A percentile compares a stretch with the other conserved stretches of the same genome.
Evolutionary conservation across 441 rosid species (phyloP).

Genomic region (Lagerstroemia fauriei): DNA sequence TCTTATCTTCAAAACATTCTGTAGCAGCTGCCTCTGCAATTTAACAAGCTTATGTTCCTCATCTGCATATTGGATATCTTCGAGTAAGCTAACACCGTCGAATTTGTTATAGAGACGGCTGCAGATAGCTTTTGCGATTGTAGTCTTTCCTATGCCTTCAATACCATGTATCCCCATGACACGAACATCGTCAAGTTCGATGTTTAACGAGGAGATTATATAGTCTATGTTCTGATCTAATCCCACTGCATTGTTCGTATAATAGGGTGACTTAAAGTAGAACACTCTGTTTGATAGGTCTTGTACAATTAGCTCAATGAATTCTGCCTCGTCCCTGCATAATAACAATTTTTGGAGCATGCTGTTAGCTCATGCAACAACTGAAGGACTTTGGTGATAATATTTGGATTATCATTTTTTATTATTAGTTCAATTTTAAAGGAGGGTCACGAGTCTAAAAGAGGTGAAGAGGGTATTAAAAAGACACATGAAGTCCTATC

Average conservation of each 20-base stretch:
- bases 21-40: background rate
- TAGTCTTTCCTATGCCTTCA: background rate
- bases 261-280: background rate
- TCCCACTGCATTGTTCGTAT: background rate
- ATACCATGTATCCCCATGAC: background rate
- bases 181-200: background rate
- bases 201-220: background rate
- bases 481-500: no score
- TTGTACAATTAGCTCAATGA: background rate
- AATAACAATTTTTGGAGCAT: background rate
- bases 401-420: no score
- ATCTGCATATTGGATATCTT: background rate
- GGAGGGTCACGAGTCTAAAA: no score
- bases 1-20: background rate
- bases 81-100: slow-evolving; percentile 1
- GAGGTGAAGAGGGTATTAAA: no score
- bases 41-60: background rate
- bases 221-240: background rate
- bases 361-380: no score
- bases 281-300: background rate
- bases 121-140: background rate
- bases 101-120: background rate
- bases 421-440: no score
- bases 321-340: slow-evolving; percentile 16
- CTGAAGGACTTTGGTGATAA: no score